These are phyloP conservation scores for Perkinsus olseni DNA, from an alignment of 169 alveolate species.

Conservation along the genomic window DNA sequence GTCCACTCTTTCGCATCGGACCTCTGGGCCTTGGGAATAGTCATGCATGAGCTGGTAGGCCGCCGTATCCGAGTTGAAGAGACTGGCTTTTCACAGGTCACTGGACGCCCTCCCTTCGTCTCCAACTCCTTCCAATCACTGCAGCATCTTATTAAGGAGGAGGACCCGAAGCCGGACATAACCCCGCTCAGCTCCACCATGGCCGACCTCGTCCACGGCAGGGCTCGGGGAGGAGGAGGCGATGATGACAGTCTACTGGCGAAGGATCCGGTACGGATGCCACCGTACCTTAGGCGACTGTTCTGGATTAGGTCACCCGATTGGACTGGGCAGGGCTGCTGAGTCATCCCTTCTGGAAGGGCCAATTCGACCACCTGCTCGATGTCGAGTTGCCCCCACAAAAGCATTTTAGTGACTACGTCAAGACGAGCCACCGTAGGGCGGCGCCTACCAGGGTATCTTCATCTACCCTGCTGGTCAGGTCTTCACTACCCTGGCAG, in stretches of 20 bases:
- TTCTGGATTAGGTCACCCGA: conserved; percentile 21
- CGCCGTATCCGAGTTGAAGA: background rate
- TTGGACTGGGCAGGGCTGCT: background rate
- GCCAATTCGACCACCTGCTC: background rate
- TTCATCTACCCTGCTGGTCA: background rate
- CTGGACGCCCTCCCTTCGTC: conserved; percentile 74
- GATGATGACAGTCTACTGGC: conserved; percentile 59
- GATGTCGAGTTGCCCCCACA: background rate
- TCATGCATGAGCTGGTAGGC: conserved; percentile 46
- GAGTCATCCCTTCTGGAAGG: background rate
- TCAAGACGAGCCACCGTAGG: background rate
- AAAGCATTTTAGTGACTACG: background rate
- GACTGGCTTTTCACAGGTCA: conserved; percentile 18
- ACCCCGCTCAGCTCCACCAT: conserved; percentile 44
- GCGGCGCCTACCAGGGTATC: background rate
- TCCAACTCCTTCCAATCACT: conserved; percentile 33
- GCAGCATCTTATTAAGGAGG: conserved; percentile 44
- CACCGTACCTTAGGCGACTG: conserved; percentile 44
- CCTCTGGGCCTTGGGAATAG: conserved; percentile 62
- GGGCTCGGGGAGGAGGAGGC: conserved; percentile 50
- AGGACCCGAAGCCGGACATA: conserved; percentile 34
- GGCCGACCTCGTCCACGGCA: conserved; percentile 40
- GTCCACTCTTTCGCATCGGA: conserved; percentile 66
- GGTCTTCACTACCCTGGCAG: background rate
- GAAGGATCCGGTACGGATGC: conserved; percentile 58